Percentiles rank a stretch among this genome's conserved stretches.
These are phyloP conservation scores for Luffa acutangula DNA, from an alignment of 306 rosid species.

Conservation along the genomic window DNA sequence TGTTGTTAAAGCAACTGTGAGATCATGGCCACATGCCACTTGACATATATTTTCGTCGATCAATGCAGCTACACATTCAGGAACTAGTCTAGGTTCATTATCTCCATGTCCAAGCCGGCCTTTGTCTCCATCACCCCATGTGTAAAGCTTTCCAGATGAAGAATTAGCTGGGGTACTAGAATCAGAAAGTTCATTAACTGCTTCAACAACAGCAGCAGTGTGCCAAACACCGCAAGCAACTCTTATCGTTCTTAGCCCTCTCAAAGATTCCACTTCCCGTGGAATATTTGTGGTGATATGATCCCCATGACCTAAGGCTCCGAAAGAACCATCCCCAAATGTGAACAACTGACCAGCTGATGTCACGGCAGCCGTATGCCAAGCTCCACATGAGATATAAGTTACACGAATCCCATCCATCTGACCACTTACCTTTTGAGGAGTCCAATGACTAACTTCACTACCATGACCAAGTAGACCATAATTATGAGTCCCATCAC, in stretches of 20 bases:
- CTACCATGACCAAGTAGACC: constrained; percentile 85
- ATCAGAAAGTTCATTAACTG: constrained; percentile 27
- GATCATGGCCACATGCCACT: constrained; percentile 80
- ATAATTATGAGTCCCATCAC: constrained; percentile 62
- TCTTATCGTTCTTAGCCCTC: constrained; percentile 56
- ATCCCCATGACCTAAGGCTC: constrained; percentile 95
- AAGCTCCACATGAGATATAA: constrained; percentile 82
- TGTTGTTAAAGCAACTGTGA: constrained; percentile 72
- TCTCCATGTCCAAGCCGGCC: constrained; percentile 76
- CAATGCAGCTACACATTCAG: constrained; percentile 55
- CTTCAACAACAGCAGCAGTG: constrained; percentile 85
- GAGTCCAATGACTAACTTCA: constrained; percentile 80
- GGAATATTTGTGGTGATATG: constrained; percentile 50
- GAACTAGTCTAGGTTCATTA: constrained; percentile 52
- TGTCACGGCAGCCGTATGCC: constrained; percentile 91
- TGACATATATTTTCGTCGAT: constrained; percentile 50
- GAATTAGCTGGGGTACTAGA: constrained; percentile 36
- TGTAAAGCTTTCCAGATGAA: constrained; percentile 56
- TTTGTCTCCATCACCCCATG: constrained; percentile 99
- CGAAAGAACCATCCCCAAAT: constrained; percentile 97
- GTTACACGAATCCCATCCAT: constrained; percentile 66
- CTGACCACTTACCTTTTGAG: constrained; percentile 61
- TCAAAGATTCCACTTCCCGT: constrained; percentile 65
- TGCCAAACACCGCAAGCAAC: constrained; percentile 99
- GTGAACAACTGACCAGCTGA: constrained; percentile 86